These are phyloP conservation scores for Hypoxylon intermedium DNA, from an alignment of 495 filamentous ascomycete genomes.

Conservation along the genomic window DNA sequence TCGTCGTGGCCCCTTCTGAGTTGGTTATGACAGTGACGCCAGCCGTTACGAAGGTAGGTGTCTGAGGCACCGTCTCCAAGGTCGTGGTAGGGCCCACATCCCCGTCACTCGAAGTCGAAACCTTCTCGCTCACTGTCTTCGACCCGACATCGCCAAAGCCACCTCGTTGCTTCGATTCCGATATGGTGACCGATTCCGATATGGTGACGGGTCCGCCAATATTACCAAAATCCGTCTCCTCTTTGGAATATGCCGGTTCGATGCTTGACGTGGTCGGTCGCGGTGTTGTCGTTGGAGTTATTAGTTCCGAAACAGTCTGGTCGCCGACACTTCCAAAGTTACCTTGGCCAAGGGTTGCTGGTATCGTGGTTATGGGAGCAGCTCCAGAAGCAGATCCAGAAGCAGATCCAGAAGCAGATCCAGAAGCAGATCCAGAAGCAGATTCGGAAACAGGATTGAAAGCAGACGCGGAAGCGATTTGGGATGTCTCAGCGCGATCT, in stretches of 20 bases:
- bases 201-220: slow-evolving; percentile 8
- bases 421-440: neutral
- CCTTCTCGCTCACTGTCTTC: slow-evolving; percentile 3
- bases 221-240: slow-evolving; percentile 21
- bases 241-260: slow-evolving; percentile 8
- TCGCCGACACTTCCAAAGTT: slow-evolving; percentile 17
- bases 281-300: neutral
- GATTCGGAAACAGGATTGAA: neutral
- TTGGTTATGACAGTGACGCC: slow-evolving; percentile 30
- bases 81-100: slow-evolving; percentile 17
- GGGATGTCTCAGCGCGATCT: slow-evolving; percentile 7
- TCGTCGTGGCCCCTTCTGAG: slow-evolving; percentile 33
- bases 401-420: neutral
- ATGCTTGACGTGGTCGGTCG: neutral
- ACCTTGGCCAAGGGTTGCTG: neutral
- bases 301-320: slow-evolving; percentile 5
- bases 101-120: slow-evolving; percentile 17
- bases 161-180: neutral
- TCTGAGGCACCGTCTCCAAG: slow-evolving; percentile 18
- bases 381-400: neutral
- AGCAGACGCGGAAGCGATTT: too few species aligned
- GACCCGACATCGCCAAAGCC: slow-evolving; percentile 25
- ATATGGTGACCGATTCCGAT: slow-evolving; percentile 8
- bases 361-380: neutral
- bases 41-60: slow-evolving; percentile 31